Percentiles rank a stretch among this genome's conserved stretches.
Conservation (phyloP, 345 rosid genomes). For the Citropsis articulata region DNA sequence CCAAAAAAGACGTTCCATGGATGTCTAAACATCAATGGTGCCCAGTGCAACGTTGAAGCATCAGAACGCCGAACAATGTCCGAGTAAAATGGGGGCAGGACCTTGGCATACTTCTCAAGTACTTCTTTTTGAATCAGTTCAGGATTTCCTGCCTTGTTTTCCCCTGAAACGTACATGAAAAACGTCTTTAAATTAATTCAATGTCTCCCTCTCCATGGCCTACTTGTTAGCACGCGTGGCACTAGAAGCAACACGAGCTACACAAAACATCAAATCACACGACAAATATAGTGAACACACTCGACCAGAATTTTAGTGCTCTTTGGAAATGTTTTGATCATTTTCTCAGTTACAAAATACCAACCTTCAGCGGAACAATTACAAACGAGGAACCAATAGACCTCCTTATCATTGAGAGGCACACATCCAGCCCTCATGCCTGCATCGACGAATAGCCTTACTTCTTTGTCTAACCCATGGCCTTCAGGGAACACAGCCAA, state of each 20-base stretch:
- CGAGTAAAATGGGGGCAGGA: conserved; percentile 22
- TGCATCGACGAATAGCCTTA: conserved; percentile 24
- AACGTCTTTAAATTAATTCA: not conserved
- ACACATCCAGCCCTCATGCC: conserved; percentile 31
- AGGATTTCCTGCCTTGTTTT: conserved; percentile 12
- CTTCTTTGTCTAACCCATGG: conserved; percentile 19
- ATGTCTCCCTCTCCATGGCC: too few relatives aligned
- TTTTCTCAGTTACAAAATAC: too few relatives aligned
- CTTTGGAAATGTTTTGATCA: too few relatives aligned
- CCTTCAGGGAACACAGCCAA: conserved; percentile 33
- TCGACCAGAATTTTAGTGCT: too few relatives aligned
- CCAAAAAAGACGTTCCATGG: conserved; percentile 41
- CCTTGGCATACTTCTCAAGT: conserved; percentile 14
- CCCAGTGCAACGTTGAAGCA: conserved; percentile 30
- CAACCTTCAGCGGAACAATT: conserved; percentile 20
- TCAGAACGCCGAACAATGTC: conserved; percentile 26
- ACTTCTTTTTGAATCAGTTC: conserved; percentile 24
- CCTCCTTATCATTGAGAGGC: conserved; percentile 30
- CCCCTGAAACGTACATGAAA: conserved; percentile 14
- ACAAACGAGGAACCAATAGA: conserved; percentile 25
- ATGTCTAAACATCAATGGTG: conserved; percentile 26
- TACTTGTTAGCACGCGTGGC: too few relatives aligned
- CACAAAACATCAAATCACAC: not conserved
- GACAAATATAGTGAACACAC: too few relatives aligned
- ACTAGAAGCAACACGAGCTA: too few relatives aligned